Evolutionary conservation across 306 rosid genomes (phyloP).

Genomic region (Cyclanthera cordifolia): DNA sequence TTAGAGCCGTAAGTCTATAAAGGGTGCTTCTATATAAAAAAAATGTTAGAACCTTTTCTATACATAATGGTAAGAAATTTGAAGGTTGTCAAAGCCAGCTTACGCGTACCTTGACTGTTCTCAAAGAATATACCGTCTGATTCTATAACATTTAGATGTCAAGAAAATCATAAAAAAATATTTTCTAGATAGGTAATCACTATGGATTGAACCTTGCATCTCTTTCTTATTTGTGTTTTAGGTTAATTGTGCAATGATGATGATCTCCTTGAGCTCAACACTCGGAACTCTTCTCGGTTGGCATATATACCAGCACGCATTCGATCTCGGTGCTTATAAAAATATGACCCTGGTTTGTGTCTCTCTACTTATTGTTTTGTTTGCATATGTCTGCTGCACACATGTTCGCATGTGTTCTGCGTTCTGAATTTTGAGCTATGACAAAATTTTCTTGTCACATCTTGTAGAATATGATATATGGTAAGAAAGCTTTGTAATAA

Average conservation of each 20-base stretch:
- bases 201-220: too few species aligned
- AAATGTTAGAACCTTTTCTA: background rate
- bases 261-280: slow-evolving; percentile 38
- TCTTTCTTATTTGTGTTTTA: too few species aligned
- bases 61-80: background rate
- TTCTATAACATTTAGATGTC: too few species aligned
- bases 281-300: slow-evolving; percentile 64
- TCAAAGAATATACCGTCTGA: too few species aligned
- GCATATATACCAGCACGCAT: slow-evolving; percentile 71
- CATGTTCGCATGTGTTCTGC: background rate
- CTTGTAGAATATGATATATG: background rate
- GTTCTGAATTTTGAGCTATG: background rate
- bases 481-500: background rate
- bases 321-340: slow-evolving; percentile 41
- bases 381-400: background rate
- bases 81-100: too few species aligned
- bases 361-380: slow-evolving; percentile 18
- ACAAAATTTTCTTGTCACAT: background rate
- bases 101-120: too few species aligned
- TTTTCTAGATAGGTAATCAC: too few species aligned
- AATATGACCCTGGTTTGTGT: slow-evolving; percentile 53
- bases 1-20: background rate
- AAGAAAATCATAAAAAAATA: too few species aligned
- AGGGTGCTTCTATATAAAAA: background rate
- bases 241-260: slow-evolving; percentile 44